Evolutionary conservation across 768 basidiomycete species (phyloP).

Genomic region (Sistotremastrum suecicum): DNA sequence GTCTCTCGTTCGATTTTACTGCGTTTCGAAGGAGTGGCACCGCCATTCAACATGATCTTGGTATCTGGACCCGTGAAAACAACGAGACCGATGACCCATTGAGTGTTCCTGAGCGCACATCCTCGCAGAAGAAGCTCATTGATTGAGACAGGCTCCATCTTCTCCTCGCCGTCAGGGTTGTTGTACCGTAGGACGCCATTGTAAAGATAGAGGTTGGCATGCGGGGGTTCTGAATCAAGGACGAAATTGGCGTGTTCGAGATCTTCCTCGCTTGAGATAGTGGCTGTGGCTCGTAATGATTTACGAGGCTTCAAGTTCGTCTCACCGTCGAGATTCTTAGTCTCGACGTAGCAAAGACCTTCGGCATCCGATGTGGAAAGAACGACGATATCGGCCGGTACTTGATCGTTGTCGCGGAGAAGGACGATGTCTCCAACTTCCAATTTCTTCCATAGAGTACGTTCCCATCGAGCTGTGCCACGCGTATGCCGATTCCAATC

Average conservation of each 20-base stretch:
- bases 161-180: constrained; percentile 38
- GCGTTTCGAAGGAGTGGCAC: constrained; percentile 89
- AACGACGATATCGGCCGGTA: constrained; percentile 91
- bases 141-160: constrained; percentile 65
- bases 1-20: constrained; percentile 98
- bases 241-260: constrained; percentile 75
- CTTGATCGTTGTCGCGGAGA: constrained; percentile 85
- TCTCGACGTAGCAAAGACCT: constrained; percentile 89
- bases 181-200: constrained; percentile 73
- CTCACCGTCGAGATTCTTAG: constrained; percentile 96
- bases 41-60: constrained; percentile 86
- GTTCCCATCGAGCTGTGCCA: constrained; percentile 79
- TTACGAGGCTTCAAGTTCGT: constrained; percentile 88
- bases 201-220: constrained; percentile 86
- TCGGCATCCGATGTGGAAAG: constrained; percentile 86
- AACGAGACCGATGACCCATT: constrained; percentile 90
- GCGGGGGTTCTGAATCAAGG: constrained; percentile 87
- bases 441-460: constrained; percentile 97
- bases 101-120: constrained; percentile 77
- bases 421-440: constrained; percentile 95
- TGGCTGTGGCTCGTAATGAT: constrained; percentile 60
- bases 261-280: constrained; percentile 77
- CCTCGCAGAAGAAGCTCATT: constrained; percentile 90
- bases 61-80: constrained; percentile 88
- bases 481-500: constrained; percentile 57